These are phyloP conservation scores for Saraca asoca DNA, from an alignment of 331 rosid genomes.

Conservation along the genomic window DNA sequence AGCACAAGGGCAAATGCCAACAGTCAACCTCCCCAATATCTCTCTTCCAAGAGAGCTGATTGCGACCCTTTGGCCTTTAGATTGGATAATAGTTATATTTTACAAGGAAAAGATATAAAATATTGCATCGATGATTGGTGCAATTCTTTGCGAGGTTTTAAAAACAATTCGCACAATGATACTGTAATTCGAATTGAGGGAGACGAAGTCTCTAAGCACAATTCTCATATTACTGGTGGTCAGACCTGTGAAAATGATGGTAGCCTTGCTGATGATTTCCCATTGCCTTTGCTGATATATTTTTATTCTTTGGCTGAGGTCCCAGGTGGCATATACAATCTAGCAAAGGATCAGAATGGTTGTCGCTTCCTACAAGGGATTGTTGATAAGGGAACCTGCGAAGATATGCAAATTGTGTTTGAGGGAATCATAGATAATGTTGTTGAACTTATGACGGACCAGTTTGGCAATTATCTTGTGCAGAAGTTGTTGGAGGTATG, in stretches of 20 bases:
- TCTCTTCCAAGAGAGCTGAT: slow-evolving; percentile 28
- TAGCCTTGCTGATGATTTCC: slow-evolving; percentile 19
- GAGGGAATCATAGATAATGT: slow-evolving; percentile 48
- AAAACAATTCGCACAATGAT: slow-evolving; percentile 22
- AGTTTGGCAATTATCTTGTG: slow-evolving; percentile 79
- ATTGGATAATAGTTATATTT: slow-evolving; percentile 44
- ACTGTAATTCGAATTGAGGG: slow-evolving; percentile 3
- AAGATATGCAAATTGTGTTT: slow-evolving; percentile 50
- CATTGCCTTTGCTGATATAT: slow-evolving; percentile 20
- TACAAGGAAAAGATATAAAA: slow-evolving; percentile 40
- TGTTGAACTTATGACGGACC: slow-evolving; percentile 64
- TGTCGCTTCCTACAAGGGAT: slow-evolving; percentile 59
- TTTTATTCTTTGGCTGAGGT: slow-evolving; percentile 40
- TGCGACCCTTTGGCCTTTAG: slow-evolving; percentile 30
- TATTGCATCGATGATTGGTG: slow-evolving; percentile 23
- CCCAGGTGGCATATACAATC: slow-evolving; percentile 35
- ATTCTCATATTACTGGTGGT: slow-evolving; percentile 1
- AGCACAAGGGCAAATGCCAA: slow-evolving; percentile 24
- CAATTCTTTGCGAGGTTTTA: slow-evolving; percentile 22
- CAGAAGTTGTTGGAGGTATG: slow-evolving; percentile 68
- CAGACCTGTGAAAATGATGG: slow-evolving; percentile 22
- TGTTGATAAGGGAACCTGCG: slow-evolving; percentile 52
- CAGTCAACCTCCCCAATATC: slow-evolving; percentile 17
- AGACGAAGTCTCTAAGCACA: slow-evolving; percentile 31
- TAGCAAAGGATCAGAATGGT: slow-evolving; percentile 71